These are phyloP conservation scores for Melanopsichium pennsylvanicum DNA, from an alignment of 1,284 basidiomycete genomes.

Conservation along the genomic window DNA sequence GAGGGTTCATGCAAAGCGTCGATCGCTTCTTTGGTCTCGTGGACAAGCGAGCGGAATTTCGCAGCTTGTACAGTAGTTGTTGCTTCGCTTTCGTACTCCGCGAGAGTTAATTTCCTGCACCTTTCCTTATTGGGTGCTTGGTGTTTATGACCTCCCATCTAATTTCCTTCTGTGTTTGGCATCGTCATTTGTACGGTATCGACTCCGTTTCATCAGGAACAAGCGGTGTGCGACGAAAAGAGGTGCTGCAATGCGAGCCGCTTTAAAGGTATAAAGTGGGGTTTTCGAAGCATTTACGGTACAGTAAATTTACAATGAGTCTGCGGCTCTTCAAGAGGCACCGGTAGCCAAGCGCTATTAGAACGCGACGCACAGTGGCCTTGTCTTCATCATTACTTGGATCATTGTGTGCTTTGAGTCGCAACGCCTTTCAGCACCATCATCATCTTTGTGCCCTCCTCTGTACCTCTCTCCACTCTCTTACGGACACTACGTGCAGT, in stretches of 20 bases:
- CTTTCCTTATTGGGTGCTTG: slow-evolving; percentile 6
- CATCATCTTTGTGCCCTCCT: neutral
- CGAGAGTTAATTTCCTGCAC: neutral
- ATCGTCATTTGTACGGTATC: too few relatives aligned
- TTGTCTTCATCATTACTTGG: too few relatives aligned
- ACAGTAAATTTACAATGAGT: too few relatives aligned
- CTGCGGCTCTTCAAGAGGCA: too few relatives aligned
- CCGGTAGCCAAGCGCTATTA: too few relatives aligned
- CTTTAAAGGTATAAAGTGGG: neutral
- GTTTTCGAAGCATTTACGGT: neutral
- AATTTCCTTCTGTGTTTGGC: too few relatives aligned
- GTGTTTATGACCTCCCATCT: slow-evolving; percentile 1
- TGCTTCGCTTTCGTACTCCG: neutral
- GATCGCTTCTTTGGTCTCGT: too few relatives aligned
- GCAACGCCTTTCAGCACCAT: neutral
- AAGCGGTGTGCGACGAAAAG: neutral
- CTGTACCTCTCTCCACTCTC: neutral
- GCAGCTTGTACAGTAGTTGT: slow-evolving; percentile 2
- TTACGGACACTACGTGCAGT: neutral
- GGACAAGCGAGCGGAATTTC: too few relatives aligned
- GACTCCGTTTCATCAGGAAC: too few relatives aligned
- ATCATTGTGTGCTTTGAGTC: too few relatives aligned
- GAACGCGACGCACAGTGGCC: too few relatives aligned
- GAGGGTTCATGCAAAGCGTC: slow-evolving; percentile 1
- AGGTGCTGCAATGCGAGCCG: neutral